Evolutionary conservation across 2,329 filamentous ascomycete genomes (phyloP).

Genomic region (Fusarium vanettenii): DNA sequence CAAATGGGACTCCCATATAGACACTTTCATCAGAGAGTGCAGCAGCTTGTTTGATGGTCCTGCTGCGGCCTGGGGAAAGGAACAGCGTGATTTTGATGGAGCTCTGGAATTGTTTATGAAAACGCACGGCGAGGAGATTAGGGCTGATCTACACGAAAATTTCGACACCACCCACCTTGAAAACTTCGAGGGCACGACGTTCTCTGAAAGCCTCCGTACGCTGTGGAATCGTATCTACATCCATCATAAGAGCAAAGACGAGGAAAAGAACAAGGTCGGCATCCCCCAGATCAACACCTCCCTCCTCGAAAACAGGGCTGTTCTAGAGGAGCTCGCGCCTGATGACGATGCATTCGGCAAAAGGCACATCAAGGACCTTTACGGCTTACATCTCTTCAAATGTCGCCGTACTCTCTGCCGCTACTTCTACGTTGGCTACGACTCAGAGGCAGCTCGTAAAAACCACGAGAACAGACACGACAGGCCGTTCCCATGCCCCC

Average conservation of each 20-base stretch:
- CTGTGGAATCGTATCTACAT: conserved; percentile 5
- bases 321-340: conserved; percentile 43
- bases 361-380: conserved; percentile 40
- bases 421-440: conserved; percentile 57
- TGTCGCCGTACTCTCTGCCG: conserved; percentile 54
- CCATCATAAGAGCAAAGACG: background rate
- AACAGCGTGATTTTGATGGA: background rate
- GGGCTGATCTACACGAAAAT: no score
- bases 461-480: conserved; percentile 53
- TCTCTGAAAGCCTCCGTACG: background rate
- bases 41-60: background rate
- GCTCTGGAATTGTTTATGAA: background rate
- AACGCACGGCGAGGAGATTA: background rate
- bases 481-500: conserved; percentile 52
- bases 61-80: no score
- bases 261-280: conserved; percentile 14
- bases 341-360: conserved; percentile 21
- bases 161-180: background rate
- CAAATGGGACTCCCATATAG: background rate
- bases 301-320: conserved; percentile 31
- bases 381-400: conserved; percentile 55
- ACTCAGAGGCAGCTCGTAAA: conserved; percentile 43
- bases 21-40: background rate
- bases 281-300: conserved; percentile 22
- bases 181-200: background rate